Evolutionary conservation across 345 rosid species (phyloP).

Genomic region (Hibiscus syriacus): DNA sequence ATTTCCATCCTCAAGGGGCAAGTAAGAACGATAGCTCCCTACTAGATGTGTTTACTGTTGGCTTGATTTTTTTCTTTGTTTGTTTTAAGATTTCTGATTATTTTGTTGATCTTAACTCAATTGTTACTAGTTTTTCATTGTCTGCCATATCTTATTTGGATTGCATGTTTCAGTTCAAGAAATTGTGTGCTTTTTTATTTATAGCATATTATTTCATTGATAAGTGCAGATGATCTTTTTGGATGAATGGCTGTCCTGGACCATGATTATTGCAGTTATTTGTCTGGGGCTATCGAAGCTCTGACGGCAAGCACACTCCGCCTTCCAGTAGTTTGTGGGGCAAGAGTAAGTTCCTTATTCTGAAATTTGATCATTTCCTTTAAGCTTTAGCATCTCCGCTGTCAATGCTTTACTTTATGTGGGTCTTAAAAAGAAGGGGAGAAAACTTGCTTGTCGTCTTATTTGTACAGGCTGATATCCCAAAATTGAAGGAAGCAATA

Average conservation of each 20-base stretch:
- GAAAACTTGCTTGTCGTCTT: neutral
- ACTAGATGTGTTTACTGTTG: neutral
- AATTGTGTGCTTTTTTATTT: neutral
- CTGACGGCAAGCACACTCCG: constrained; percentile 77
- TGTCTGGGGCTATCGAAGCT: constrained; percentile 70
- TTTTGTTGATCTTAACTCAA: neutral
- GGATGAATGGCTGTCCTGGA: constrained; percentile 59
- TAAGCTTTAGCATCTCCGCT: constrained; percentile 1
- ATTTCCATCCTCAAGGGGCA: constrained; percentile 53
- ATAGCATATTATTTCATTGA: neutral
- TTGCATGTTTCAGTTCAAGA: neutral
- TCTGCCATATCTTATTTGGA: neutral
- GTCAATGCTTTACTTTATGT: neutral
- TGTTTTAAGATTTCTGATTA: neutral
- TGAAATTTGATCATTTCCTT: neutral
- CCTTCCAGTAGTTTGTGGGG: constrained; percentile 75
- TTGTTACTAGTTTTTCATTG: neutral
- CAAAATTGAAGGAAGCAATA: constrained; percentile 64
- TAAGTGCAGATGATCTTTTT: constrained; percentile 51
- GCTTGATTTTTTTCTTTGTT: neutral
- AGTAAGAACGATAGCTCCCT: constrained; percentile 32
- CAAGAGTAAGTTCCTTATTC: constrained; percentile 40
- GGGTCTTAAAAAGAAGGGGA: neutral
- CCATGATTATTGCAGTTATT: constrained; percentile 49
- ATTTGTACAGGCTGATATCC: constrained; percentile 61